Conservation (phyloP, 1,139 yeast species). For the Diutina sp. region DNA sequence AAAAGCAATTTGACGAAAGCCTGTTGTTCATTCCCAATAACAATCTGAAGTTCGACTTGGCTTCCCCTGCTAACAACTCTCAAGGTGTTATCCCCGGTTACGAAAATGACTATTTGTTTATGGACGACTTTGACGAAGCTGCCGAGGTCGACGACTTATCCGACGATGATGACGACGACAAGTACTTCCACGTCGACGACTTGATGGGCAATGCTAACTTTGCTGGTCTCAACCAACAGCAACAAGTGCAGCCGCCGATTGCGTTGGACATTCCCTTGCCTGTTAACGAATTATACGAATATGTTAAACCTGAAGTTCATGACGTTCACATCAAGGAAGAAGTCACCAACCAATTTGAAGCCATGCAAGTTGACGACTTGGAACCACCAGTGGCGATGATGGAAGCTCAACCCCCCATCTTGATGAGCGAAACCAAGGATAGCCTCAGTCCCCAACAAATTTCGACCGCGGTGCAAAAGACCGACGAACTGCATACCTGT, state of each 20-base stretch:
- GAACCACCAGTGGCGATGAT: no score
- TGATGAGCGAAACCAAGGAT: background rate
- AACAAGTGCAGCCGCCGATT: background rate
- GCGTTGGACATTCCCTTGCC: background rate
- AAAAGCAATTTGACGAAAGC: background rate
- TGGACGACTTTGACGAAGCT: slow-evolving; percentile 2
- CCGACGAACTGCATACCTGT: slow-evolving; percentile 18
- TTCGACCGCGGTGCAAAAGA: background rate
- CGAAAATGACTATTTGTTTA: slow-evolving; percentile 2
- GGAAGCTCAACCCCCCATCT: background rate
- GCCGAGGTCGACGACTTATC: slow-evolving; percentile 1
- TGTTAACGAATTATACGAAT: background rate
- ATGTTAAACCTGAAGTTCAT: background rate
- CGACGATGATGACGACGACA: slow-evolving; percentile 1
- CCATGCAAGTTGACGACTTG: background rate
- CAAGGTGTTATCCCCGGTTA: background rate
- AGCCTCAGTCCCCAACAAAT: background rate
- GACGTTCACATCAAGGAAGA: background rate
- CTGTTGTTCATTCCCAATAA: background rate
- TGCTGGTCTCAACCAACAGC: background rate
- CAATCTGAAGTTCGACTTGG: background rate
- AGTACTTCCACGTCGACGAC: background rate
- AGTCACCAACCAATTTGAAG: background rate
- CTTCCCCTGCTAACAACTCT: background rate
- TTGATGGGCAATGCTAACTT: background rate